Conservation (phyloP, 1,139 yeast genomes). For the Diutina mesorugosa region DNA sequence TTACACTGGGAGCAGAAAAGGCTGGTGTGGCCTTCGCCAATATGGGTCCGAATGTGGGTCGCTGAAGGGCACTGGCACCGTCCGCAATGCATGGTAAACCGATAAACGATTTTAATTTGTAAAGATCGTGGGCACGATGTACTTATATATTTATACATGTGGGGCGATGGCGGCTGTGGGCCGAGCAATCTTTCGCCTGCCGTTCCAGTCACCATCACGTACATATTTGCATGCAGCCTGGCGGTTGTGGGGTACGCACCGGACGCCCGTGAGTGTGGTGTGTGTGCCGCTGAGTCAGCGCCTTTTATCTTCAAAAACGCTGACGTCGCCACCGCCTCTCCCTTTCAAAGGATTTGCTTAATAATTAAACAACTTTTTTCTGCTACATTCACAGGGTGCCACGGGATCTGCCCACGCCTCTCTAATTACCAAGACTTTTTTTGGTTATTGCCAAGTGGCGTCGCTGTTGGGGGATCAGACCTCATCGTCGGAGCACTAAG, state of each 20-base stretch:
- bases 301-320: too few relatives aligned
- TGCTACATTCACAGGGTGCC: too few relatives aligned
- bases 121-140: not conserved
- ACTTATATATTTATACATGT: too few relatives aligned
- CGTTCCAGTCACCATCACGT: not conserved
- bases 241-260: not conserved
- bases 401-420: too few relatives aligned
- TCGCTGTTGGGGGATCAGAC: not conserved
- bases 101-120: too few relatives aligned
- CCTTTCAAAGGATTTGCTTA: too few relatives aligned
- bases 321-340: too few relatives aligned
- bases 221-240: not conserved
- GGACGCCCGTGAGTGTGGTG: not conserved
- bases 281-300: not conserved
- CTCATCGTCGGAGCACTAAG: not conserved
- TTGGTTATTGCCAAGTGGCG: too few relatives aligned
- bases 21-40: not conserved
- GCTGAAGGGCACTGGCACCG: not conserved
- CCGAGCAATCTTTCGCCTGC: not conserved
- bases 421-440: too few relatives aligned
- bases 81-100: not conserved
- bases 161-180: not conserved
- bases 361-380: too few relatives aligned
- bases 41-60: not conserved
- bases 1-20: constrained; percentile 1